phyloP scores from a whole-genome alignment of 495 filamentous ascomycete genomes.

The Tuber melanosporum region DNA sequence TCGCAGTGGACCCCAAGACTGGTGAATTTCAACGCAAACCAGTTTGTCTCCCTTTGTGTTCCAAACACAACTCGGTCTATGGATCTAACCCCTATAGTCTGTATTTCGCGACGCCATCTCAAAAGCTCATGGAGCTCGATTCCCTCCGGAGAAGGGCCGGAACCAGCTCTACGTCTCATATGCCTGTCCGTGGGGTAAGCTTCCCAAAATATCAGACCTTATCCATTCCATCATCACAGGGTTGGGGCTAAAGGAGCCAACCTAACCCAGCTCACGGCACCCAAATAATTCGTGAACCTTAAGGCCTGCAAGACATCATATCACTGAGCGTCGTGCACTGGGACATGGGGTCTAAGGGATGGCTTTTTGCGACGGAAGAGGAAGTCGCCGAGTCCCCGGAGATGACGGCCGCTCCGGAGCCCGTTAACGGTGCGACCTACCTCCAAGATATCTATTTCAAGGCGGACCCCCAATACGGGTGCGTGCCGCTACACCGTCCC shows the following conservation, averaged over 20 bases:
- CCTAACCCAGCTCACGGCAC: slow-evolving; percentile 57
- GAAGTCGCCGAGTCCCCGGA: slow-evolving; percentile 51
- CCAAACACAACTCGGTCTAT: background rate
- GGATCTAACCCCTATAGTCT: slow-evolving; percentile 25
- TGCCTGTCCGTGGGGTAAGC: slow-evolving; percentile 68
- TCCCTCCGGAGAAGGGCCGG: slow-evolving; percentile 65
- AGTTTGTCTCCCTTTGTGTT: background rate
- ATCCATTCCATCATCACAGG: background rate
- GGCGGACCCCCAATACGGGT: slow-evolving; percentile 61
- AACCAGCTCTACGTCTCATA: slow-evolving; percentile 73
- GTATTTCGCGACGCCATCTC: slow-evolving; percentile 40
- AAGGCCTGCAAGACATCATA: slow-evolving; percentile 69
- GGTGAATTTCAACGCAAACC: slow-evolving; percentile 40
- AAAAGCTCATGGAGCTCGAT: slow-evolving; percentile 52
- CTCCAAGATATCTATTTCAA: slow-evolving; percentile 66
- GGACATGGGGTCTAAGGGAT: slow-evolving; percentile 60
- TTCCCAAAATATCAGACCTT: slow-evolving; percentile 11
- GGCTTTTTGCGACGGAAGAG: slow-evolving; percentile 67
- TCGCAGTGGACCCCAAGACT: slow-evolving; percentile 33
- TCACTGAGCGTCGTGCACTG: slow-evolving; percentile 63
- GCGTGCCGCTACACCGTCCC: slow-evolving; percentile 76
- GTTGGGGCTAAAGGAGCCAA: background rate
- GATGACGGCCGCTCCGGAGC: slow-evolving; percentile 55
- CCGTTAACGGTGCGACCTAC: slow-evolving; percentile 57
- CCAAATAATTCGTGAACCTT: slow-evolving; percentile 65